phyloP scores from a whole-genome alignment of 176 grass and related monocot genomes.

The Eleusine indica region DNA sequence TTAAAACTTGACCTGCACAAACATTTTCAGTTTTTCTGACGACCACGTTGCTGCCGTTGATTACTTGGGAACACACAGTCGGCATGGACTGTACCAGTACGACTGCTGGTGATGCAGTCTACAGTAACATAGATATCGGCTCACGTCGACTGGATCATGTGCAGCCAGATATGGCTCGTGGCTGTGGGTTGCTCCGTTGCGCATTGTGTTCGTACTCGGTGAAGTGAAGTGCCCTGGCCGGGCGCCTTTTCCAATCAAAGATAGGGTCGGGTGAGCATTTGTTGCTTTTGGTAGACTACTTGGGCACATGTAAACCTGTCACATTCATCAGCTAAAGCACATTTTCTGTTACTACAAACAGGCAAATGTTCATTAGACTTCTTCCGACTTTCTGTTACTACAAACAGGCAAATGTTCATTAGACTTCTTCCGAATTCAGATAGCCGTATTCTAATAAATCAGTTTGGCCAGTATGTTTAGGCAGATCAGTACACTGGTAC shows the following conservation, averaged over 20 bases:
- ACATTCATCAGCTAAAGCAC: not conserved
- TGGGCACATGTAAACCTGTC: not conserved
- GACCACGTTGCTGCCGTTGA: not conserved
- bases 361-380: not conserved
- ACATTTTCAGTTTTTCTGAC: not conserved
- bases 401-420: not conserved
- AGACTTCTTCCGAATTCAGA: not conserved
- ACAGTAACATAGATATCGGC: slow-evolving; percentile 30
- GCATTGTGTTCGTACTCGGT: not conserved
- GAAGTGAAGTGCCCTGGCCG: not conserved
- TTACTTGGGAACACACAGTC: not conserved
- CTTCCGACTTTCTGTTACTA: not conserved
- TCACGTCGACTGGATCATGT: slow-evolving; percentile 24
- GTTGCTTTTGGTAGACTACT: not conserved
- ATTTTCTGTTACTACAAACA: not conserved
- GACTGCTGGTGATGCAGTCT: slow-evolving; percentile 6
- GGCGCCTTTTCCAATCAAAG: not conserved
- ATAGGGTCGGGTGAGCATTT: not conserved
- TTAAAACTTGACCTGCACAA: not conserved
- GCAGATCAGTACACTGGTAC: not conserved
- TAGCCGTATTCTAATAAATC: not conserved
- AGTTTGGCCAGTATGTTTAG: not conserved
- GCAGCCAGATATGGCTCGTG: not conserved
- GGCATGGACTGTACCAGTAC: not conserved
- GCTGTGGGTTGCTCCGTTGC: not conserved